Evolutionary conservation across 352 stramenopile genomes (phyloP), one percentile per base, ranked within the genome.

Genomic region (Phytophthora aleatoria): DNA sequence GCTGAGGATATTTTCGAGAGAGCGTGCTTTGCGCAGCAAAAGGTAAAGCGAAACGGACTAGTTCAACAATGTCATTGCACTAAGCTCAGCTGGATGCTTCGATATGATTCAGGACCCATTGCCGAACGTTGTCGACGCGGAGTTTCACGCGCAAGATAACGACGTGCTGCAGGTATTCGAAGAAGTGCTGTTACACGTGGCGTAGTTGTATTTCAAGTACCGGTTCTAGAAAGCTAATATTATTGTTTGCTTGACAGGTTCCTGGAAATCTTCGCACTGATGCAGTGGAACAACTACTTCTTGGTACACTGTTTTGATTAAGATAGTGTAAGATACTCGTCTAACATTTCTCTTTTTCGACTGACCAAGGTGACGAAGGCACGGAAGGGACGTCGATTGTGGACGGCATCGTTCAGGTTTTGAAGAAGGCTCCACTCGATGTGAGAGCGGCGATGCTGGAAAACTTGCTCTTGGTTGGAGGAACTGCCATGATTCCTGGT

Each of bases 401-500:
- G 9, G 75, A 77, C 15, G 81, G 70, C 13, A 67, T 96, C 26
- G 39, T 79, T 45, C 69, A 89, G 9, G 35, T 89, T 4, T 48
- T 91, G 2, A 78, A 81, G 48, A 87, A 82, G 41, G 44, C 77
- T 0, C 85, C 87, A 0, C 52, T 96, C 28, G 87, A 96, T 53
- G 72, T 91, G 24, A 77, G 84, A 41, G 66, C 69, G 0, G 71
- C 83, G 11, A 79, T 92, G 73, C 62, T 89, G n/a, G 73, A 85
- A 45, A 94, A 91, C 53, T 38, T 96, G n/a, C 56, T 96, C 6
- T 70, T 92, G 12, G 64, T 94, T 24, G 87, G 87, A 27, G 87
- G 87, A 39, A 80, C 76, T 3, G 73, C 79, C 35, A 96, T 96
- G 87, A 73, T 96, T 54, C 83, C 85, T 55, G 83, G 83, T 89